These are phyloP conservation scores for Pseudocercospora ulei DNA, from an alignment of 2,329 filamentous ascomycete species.

Conservation along the genomic window DNA sequence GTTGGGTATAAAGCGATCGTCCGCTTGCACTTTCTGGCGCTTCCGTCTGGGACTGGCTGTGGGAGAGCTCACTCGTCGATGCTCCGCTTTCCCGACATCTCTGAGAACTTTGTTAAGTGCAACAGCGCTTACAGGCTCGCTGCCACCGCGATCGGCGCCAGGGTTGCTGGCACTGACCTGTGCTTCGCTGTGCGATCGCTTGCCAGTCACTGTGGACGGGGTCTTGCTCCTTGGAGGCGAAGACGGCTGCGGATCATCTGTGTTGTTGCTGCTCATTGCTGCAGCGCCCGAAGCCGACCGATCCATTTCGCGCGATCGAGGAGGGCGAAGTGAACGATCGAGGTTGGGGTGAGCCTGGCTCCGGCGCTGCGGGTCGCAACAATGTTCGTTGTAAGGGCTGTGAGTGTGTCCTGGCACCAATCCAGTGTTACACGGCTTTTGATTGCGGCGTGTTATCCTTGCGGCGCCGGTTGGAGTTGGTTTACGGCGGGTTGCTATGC, in stretches of 20 bases:
- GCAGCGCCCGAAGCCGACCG: constrained; percentile 10
- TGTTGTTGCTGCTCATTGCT: constrained; percentile 18
- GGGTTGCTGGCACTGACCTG: constrained; percentile 18
- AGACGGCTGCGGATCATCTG: constrained; percentile 41
- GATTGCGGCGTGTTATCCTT: constrained; percentile 7
- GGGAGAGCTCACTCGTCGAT: constrained; percentile 50
- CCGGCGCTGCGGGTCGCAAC: not conserved
- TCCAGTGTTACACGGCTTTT: constrained; percentile 6
- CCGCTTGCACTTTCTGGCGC: constrained; percentile 53
- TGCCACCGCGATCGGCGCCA: constrained; percentile 32
- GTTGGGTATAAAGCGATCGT: constrained; percentile 81
- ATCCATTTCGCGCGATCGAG: constrained; percentile 14
- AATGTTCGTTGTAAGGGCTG: not conserved
- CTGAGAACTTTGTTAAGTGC: constrained; percentile 53
- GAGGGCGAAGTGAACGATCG: constrained; percentile 3
- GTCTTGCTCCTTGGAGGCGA: constrained; percentile 53
- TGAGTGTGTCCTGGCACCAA: not conserved
- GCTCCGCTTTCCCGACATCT: constrained; percentile 52
- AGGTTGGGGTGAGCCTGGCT: not conserved
- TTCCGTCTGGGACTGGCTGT: constrained; percentile 59
- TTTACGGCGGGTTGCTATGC: constrained; percentile 9
- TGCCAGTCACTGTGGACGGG: constrained; percentile 48
- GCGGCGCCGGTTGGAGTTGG: constrained; percentile 2
- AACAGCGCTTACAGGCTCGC: constrained; percentile 51
- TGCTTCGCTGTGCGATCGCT: constrained; percentile 33